Percentiles rank a stretch among this genome's conserved stretches.
Conservation (phyloP, 345 rosid genomes). For the Eucalyptus cloeziana region DNA sequence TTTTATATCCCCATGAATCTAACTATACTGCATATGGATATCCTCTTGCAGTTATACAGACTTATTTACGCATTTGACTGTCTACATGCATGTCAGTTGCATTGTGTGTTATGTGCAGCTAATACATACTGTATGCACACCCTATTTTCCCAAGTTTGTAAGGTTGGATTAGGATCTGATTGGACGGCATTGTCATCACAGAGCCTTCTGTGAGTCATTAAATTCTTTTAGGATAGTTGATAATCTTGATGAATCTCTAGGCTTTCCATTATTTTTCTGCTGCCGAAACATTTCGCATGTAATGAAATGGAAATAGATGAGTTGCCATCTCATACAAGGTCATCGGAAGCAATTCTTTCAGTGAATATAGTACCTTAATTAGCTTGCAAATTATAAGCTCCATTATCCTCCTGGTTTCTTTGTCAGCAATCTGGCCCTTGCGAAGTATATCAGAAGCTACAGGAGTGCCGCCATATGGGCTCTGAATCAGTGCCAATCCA, state of each 20-base stretch:
- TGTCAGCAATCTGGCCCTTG: conserved; percentile 60
- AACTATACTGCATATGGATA: background rate
- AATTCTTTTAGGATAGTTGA: background rate
- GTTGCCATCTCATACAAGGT: background rate
- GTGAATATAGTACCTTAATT: conserved; percentile 31
- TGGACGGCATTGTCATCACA: background rate
- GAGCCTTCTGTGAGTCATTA: background rate
- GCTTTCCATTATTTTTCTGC: background rate
- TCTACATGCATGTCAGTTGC: background rate
- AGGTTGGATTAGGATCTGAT: background rate
- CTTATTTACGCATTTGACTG: background rate
- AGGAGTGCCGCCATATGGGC: conserved; percentile 65
- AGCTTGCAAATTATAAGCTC: conserved; percentile 56
- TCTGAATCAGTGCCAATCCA: conserved; percentile 61
- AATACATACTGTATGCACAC: background rate
- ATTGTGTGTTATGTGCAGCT: background rate
- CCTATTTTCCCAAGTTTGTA: background rate
- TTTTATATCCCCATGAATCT: background rate
- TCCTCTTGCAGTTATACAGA: background rate
- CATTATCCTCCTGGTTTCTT: conserved; percentile 55
- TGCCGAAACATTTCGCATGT: background rate
- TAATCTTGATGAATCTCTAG: background rate
- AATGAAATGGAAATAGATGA: background rate
- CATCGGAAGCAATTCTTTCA: background rate
- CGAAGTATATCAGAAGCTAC: conserved; percentile 64